Conservation (phyloP, 1,284 basidiomycete species). For the Naganishia liquefaciens region DNA sequence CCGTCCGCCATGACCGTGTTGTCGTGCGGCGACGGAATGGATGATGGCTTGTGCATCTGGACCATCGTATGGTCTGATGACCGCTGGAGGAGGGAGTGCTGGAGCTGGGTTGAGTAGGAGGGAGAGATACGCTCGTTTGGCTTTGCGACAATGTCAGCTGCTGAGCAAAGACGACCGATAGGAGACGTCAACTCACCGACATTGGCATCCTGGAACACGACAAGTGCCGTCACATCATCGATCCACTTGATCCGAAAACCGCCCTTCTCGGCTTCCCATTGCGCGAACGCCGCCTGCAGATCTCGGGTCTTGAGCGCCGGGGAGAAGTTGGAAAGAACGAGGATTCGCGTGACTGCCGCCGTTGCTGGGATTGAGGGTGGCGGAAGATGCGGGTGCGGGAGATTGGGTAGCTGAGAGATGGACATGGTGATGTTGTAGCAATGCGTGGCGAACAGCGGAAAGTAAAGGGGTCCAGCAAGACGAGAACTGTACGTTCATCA, state of each 20-base stretch:
- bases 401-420: slow-evolving; percentile 53
- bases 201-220: slow-evolving; percentile 76
- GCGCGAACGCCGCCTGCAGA: slow-evolving; percentile 84
- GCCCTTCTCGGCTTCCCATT: slow-evolving; percentile 81
- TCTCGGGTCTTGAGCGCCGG: slow-evolving; percentile 97
- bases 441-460: not conserved
- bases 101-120: slow-evolving; percentile 79
- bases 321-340: slow-evolving; percentile 85
- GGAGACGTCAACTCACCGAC: slow-evolving; percentile 52
- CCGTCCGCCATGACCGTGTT: slow-evolving; percentile 32
- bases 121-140: slow-evolving; percentile 91
- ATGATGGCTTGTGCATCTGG: slow-evolving; percentile 89
- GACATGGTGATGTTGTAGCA: slow-evolving; percentile 25
- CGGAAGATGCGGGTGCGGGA: slow-evolving; percentile 45
- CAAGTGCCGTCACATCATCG: slow-evolving; percentile 91
- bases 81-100: slow-evolving; percentile 64
- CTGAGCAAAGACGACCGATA: not conserved
- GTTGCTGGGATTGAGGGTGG: slow-evolving; percentile 54
- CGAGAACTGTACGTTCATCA: not conserved
- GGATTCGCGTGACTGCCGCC: slow-evolving; percentile 94
- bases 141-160: slow-evolving; percentile 50
- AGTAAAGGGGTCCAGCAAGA: not conserved
- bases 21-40: slow-evolving; percentile 71
- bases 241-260: slow-evolving; percentile 99
- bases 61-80: slow-evolving; percentile 88